Conservation (phyloP, 305 asterid species). For the Withania somnifera region DNA sequence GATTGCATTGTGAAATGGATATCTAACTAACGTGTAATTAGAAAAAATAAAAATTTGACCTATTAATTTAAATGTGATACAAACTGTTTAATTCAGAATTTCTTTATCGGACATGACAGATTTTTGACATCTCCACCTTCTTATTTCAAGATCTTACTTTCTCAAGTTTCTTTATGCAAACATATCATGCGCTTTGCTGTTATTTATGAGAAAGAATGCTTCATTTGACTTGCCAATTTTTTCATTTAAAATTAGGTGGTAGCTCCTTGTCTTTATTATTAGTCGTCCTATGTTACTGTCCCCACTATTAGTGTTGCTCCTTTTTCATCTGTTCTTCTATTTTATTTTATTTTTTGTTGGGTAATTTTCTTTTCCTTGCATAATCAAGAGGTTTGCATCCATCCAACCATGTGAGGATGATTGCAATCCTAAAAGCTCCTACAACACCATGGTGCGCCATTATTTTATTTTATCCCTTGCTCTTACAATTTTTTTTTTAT, state of each 20-base stretch:
- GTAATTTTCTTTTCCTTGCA: background rate
- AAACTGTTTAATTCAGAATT: background rate
- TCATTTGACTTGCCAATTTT: background rate
- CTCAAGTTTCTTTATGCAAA: background rate
- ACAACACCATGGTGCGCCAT: background rate
- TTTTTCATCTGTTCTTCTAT: background rate
- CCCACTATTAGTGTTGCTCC: background rate
- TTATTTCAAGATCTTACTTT: background rate
- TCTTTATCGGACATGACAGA: background rate
- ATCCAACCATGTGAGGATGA: background rate
- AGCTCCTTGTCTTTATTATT: background rate
- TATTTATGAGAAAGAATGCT: background rate
- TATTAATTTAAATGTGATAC: background rate
- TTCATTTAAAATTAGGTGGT: background rate
- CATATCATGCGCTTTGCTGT: background rate
- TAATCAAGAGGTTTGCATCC: background rate
- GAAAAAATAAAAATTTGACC: background rate
- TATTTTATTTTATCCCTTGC: background rate
- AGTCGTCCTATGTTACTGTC: background rate
- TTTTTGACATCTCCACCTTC: background rate
- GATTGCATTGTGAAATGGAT: background rate
- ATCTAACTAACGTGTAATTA: background rate
- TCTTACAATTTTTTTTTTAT: background rate
- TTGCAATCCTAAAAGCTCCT: background rate
- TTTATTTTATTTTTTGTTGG: background rate